A percentile compares a stretch with the other conserved stretches of the same genome.
Conservation (phyloP, 1,284 basidiomycete species). For the Ustilago tritici region DNA sequence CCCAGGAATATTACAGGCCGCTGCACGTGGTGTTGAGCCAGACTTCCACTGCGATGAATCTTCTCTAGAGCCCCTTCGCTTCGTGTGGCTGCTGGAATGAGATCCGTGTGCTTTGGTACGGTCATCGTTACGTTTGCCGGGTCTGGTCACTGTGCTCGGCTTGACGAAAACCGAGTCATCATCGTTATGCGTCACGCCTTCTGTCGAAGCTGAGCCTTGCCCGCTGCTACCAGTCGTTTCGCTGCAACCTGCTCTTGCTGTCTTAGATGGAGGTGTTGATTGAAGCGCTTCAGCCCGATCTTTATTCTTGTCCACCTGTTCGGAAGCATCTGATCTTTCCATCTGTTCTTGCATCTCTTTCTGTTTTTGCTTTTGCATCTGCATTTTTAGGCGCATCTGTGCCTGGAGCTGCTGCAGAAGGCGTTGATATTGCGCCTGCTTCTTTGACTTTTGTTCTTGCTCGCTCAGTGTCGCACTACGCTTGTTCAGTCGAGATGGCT, state of each 20-base stretch:
- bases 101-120: neutral
- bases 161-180: constrained; percentile 6
- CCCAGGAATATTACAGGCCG: neutral
- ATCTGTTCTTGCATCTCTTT: constrained; percentile 14
- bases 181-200: neutral
- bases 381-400: constrained; percentile 33
- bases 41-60: neutral
- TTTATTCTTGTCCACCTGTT: neutral
- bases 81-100: neutral
- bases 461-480: constrained; percentile 14
- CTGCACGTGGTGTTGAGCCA: neutral
- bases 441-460: constrained; percentile 22
- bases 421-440: constrained; percentile 33
- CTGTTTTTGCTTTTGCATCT: constrained; percentile 29
- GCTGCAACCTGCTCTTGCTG: neutral
- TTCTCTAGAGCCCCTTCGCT: neutral
- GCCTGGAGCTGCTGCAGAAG: constrained; percentile 25
- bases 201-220: neutral
- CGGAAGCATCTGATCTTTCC: neutral
- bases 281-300: constrained; percentile 1
- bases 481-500: neutral
- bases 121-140: neutral
- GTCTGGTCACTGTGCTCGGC: neutral
- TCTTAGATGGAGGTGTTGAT: constrained; percentile 9
- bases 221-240: neutral